A percentile compares a stretch with the other conserved stretches of the same genome.
Evolutionary conservation across 495 filamentous ascomycete genomes (phyloP).

Genomic region (Choiromyces venosus): DNA sequence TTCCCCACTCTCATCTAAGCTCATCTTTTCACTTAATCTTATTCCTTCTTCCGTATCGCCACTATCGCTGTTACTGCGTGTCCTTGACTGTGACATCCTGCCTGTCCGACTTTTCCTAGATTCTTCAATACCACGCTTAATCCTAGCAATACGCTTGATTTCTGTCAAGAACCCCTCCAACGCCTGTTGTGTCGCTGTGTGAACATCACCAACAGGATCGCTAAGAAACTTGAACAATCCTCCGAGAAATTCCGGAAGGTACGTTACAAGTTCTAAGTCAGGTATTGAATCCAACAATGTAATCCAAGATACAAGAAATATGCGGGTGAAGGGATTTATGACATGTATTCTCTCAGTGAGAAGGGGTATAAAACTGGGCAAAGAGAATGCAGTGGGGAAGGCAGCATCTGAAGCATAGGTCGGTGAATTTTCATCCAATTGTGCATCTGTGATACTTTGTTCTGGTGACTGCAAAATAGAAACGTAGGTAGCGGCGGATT

Average conservation of each 20-base stretch:
- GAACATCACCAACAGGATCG: constrained; percentile 85
- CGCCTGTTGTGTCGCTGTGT: constrained; percentile 79
- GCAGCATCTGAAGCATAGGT: constrained; percentile 51
- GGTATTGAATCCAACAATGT: constrained; percentile 93
- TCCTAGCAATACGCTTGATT: constrained; percentile 85
- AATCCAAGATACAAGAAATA: constrained; percentile 94
- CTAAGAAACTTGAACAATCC: constrained; percentile 90
- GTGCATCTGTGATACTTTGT: constrained; percentile 44
- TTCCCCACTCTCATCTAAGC: constrained; percentile 54
- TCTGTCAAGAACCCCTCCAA: constrained; percentile 90
- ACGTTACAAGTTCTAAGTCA: constrained; percentile 88
- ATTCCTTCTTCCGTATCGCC: constrained; percentile 49
- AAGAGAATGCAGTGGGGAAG: constrained; percentile 82
- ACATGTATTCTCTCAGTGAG: constrained; percentile 89
- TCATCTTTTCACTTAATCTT: constrained; percentile 45
- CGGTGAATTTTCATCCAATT: constrained; percentile 50
- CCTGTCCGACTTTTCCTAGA: constrained; percentile 55
- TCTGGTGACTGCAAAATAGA: constrained; percentile 67
- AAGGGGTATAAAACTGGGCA: constrained; percentile 84
- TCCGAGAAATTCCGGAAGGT: constrained; percentile 83
- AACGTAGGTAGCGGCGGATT: constrained; percentile 92
- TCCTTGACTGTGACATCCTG: constrained; percentile 44
- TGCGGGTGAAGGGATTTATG: constrained; percentile 87
- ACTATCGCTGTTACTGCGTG: constrained; percentile 54
- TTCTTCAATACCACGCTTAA: constrained; percentile 88